phyloP scores from a whole-genome alignment of 495 filamentous ascomycete species.

The Penicillium verhagenii region DNA sequence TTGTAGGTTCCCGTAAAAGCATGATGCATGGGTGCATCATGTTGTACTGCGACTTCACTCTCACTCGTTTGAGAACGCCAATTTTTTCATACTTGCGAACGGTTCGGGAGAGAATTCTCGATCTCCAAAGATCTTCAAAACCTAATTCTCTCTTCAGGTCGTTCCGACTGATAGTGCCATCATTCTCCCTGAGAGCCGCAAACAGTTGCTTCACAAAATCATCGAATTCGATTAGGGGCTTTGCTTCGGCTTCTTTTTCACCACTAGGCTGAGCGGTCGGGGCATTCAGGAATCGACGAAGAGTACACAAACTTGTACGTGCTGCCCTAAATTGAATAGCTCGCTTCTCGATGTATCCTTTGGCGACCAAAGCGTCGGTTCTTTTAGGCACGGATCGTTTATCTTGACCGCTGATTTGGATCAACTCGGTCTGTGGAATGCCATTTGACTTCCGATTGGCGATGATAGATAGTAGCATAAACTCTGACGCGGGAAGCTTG shows the following conservation, averaged over 20 bases:
- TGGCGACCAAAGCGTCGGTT: conserved; percentile 68
- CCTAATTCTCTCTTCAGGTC: conserved; percentile 67
- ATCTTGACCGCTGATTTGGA: conserved; percentile 74
- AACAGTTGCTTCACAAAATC: conserved; percentile 46
- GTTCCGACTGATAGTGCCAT: conserved; percentile 48
- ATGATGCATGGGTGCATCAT: conserved; percentile 60
- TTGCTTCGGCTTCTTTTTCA: conserved; percentile 2
- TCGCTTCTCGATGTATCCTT: conserved; percentile 84
- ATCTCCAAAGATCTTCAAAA: conserved; percentile 58
- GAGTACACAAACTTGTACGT: conserved; percentile 66
- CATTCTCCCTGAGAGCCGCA: conserved; percentile 41
- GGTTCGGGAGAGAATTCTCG: conserved; percentile 65
- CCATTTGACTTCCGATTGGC: conserved; percentile 67
- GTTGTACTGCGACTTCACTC: conserved; percentile 53
- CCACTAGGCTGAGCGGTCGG: conserved; percentile 4
- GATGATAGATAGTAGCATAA: conserved; percentile 75
- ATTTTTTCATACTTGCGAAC: conserved; percentile 66
- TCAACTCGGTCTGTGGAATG: conserved; percentile 77
- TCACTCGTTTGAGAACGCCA: conserved; percentile 67
- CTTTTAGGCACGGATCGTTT: conserved; percentile 83
- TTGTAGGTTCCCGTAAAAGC: conserved; percentile 69
- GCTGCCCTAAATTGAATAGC: conserved; percentile 60
- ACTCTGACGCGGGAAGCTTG: conserved; percentile 65
- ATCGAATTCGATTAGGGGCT: conserved; percentile 41
- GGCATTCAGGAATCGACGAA: conserved; percentile 55